Conservation (phyloP, 2,329 filamentous ascomycete species). For the Penicillium sclerotigenum region DNA sequence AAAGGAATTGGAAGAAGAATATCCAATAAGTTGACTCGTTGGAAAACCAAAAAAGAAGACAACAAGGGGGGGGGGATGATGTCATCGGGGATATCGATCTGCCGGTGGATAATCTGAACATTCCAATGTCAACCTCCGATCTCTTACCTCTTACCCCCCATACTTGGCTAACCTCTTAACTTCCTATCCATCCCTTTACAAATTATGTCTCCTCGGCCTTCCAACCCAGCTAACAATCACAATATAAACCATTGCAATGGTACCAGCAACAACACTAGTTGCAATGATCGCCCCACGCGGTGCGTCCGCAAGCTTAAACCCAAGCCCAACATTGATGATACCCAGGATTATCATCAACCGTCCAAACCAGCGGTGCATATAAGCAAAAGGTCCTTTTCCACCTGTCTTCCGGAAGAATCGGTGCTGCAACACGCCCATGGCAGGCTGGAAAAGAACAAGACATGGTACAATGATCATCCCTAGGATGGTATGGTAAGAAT, state of each 20-base stretch:
- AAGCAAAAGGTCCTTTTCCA: slow-evolving; percentile 46
- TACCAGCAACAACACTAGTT: slow-evolving; percentile 50
- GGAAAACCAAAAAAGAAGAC: not conserved
- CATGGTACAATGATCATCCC: slow-evolving; percentile 51
- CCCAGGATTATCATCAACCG: slow-evolving; percentile 51
- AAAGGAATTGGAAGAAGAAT: not conserved
- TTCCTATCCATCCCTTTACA: not conserved
- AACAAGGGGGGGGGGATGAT: not conserved
- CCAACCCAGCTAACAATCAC: slow-evolving; percentile 8
- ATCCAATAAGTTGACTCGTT: not conserved
- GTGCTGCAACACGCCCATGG: slow-evolving; percentile 53
- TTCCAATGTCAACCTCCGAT: not conserved
- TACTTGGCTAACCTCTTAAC: not conserved
- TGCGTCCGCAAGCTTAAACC: slow-evolving; percentile 47
- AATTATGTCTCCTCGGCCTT: not conserved
- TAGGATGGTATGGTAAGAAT: slow-evolving; percentile 51
- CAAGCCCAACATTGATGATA: slow-evolving; percentile 58
- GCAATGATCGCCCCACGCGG: slow-evolving; percentile 42
- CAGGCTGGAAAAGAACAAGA: slow-evolving; percentile 57
- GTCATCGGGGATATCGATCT: slow-evolving; percentile 1
- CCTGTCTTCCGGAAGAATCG: slow-evolving; percentile 48
- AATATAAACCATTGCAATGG: slow-evolving; percentile 47
- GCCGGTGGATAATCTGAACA: too few species aligned
- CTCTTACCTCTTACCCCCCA: not conserved
- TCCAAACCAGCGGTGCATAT: slow-evolving; percentile 56